Evolutionary conservation across 2,329 filamentous ascomycete species (phyloP), one percentile per base, ranked within the genome.

Genomic region (Xylaria sp.): DNA sequence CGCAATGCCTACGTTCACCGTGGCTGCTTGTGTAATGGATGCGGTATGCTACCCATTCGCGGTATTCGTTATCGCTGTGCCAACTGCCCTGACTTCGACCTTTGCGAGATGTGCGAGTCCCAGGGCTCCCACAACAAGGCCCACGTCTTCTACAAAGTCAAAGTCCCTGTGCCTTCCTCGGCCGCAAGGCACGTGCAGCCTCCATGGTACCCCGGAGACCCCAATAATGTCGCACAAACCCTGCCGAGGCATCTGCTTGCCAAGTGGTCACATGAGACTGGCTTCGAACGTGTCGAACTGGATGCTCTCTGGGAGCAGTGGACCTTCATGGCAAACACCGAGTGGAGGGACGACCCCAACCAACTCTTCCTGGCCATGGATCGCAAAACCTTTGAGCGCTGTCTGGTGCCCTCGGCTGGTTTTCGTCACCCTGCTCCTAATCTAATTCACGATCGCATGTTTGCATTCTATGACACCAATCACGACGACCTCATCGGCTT

Each of bases 261-360:
- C 61, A 90, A 89, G 67, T 84, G 94, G 63, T 88, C 89, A 34
- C 85, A 85, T 63, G 90, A 93, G 69, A 94, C 92, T 0, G 89
- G 89, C 20, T 93, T 97, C 79, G 94, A 97, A 76, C 88, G 91
- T 32, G 91, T 93, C 1, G 93, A 97, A 78, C 83, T 99, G 6
- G 95, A 98, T 80, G 95, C 94, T 7, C 88, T 97, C 48, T 98
- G 94, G 91, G 95, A 98, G 76, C 95, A 98, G 77, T 99, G 97
- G 87, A 94, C 93, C 5, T 97, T 94, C 78, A 90, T 97, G 80
- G 95, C 95, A 48, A 95, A 92, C 72, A 91, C 90, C 6, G 90
- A 95, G 77, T 97, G 92, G 91, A 83, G 89, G 39, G 87, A 91
- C 20, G 95, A 98, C 76, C 92, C 93, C 0, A 90, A 92, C 73